Evolutionary conservation across 768 basidiomycete species (phyloP).

Genomic region (Termitomyces sp.): DNA sequence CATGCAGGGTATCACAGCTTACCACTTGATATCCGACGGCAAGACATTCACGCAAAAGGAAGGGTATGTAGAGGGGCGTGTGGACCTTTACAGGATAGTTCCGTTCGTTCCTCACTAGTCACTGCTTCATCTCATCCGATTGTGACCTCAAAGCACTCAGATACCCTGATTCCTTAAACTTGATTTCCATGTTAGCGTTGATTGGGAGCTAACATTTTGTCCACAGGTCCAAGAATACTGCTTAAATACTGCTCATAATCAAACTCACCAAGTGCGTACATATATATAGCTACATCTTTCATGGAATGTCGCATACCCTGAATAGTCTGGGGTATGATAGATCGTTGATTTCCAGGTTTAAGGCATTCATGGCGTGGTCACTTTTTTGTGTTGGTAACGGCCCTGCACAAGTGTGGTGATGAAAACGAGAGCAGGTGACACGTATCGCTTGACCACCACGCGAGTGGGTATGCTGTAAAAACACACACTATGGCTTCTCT

Average conservation of each 20-base stretch:
- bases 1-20: conserved; percentile 16
- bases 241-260: background rate
- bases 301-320: background rate
- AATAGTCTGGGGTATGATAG: background rate
- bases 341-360: background rate
- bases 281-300: too few relatives aligned
- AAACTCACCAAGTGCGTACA: background rate
- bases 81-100: background rate
- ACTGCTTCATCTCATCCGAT: conserved; percentile 19
- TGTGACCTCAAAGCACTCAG: conserved; percentile 21
- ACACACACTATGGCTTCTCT: background rate
- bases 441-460: background rate
- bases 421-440: background rate
- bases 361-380: background rate
- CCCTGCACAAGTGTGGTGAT: too few relatives aligned
- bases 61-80: background rate
- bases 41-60: background rate
- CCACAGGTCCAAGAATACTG: background rate
- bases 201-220: background rate
- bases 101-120: conserved; percentile 15
- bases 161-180: conserved; percentile 11
- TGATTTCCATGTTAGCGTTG: background rate
- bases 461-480: background rate
- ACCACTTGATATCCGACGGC: conserved; percentile 13
- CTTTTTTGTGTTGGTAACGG: background rate